Percentiles rank a stretch among this genome's conserved stretches.
phyloP scores from a whole-genome alignment of 352 stramenopile genomes.

The Pythium biforme region DNA sequence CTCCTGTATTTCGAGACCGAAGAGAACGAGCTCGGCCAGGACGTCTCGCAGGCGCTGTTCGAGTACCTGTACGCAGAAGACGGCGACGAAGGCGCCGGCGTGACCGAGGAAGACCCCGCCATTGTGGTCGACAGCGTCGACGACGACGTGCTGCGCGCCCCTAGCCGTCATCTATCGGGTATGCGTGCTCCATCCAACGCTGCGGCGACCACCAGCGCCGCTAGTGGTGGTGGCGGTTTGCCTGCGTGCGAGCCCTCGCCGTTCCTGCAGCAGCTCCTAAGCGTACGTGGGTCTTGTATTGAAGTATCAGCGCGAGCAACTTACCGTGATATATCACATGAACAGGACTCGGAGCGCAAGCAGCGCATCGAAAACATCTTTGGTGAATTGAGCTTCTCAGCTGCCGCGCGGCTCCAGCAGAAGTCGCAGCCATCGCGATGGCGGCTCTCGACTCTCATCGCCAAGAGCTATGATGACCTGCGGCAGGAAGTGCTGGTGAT shows the following conservation, averaged over 20 bases:
- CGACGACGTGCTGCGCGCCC: constrained; percentile 14
- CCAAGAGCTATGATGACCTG: constrained; percentile 97
- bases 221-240: neutral
- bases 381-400: constrained; percentile 60
- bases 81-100: constrained; percentile 2
- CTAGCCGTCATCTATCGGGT: neutral
- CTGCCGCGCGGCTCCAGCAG: constrained; percentile 36
- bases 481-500: constrained; percentile 97
- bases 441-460: constrained; percentile 86
- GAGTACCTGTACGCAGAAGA: constrained; percentile 57
- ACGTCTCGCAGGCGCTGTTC: constrained; percentile 69
- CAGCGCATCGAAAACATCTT: constrained; percentile 63
- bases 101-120: constrained; percentile 1
- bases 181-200: too few relatives aligned
- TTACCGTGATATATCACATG: neutral
- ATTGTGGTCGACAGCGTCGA: constrained; percentile 18
- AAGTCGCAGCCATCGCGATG: constrained; percentile 29
- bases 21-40: constrained; percentile 38
- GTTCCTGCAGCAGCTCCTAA: constrained; percentile 13
- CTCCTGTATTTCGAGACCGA: constrained; percentile 73
- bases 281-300: neutral
- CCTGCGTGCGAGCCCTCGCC: neutral
- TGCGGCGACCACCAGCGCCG: neutral
- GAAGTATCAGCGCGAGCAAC: neutral
- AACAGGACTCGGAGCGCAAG: constrained; percentile 42